Evolutionary conservation across 305 asterid genomes (phyloP), one percentile per base, ranked within the genome.

Genomic region (Fraxinus sp.): DNA sequence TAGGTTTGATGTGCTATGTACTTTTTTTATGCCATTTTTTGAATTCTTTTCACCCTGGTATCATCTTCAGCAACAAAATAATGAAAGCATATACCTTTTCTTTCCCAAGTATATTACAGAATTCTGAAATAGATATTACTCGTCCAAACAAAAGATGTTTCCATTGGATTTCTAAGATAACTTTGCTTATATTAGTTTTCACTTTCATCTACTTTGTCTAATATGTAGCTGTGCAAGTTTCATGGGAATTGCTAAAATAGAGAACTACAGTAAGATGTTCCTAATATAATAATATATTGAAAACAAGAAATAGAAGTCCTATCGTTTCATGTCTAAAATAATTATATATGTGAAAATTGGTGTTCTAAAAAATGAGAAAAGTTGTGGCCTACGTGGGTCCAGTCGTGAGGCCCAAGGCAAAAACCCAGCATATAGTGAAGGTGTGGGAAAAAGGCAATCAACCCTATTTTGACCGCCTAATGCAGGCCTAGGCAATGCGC

Each of bases 1-100:
- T 96, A 92, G 49, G 95, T 80, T 75, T 79, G 59, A 6, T 81
- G 71, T 76, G 39, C 72, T 13, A 6, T 32, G 22, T 71, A 71
- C 76, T 4, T 26, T 30, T 32, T 32, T 71, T 71, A 71, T 71
- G 76, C 41, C 76, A 71, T 71, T 22, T 64, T 64, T 5, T 71
- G 76, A 20, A 71, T 71, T 71, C 44, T 32, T 16, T 71, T 71
- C 33, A 71, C 10, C 41, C 20, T 13, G 22, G 44, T 71, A 28
- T 30, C 22, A 9, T 13, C 41, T 30, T 30, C 76, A 2, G 75
- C 74, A 28, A 68, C 16, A 64, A 41, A 68, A 49, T 55, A 46
- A 79, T 79, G 87, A 68, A 79, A 24, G 68, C 78, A 37, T n/a
- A 35, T 62, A 8, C 57, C 7, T 20, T 80, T 80, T 72, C 14